Base-by-base conservation (phyloP, 2,329 filamentous ascomycete genomes). In the Colletotrichum acutatum region DNA sequence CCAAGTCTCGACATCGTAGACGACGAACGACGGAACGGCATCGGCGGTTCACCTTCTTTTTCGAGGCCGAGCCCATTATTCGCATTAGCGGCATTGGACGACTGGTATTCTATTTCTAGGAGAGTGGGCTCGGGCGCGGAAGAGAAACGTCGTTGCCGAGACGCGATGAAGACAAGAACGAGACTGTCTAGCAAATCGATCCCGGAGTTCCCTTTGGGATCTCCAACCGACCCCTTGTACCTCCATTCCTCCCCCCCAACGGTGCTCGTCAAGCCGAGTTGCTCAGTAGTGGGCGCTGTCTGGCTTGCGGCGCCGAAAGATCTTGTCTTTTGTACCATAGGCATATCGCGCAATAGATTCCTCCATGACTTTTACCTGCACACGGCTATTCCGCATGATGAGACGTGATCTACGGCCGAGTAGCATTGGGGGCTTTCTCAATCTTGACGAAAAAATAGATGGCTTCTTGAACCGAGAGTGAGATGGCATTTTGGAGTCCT, bases 271-370 rank as follows among this genome's bases (percentile, higher is more conserved):
- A 32, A 57, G 34, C 54, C 56, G 46, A 12, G 53, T 26, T 52
- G 26, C 34, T 30, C 60, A 56, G 54, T 19, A 34, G 28, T 60
- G 71, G 26, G 59, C 54, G 34, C 46, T 28, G 32, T 62, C 42
- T 19, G 65, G 26, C 57, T 30, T 65, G 71, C 34, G 61, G 69
- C 61, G 66, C 58, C 58, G 68, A 72, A 64, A 46, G 42, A 19
- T 49, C 32, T 58, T 74, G 73, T 72, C 70, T 68, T 60, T 71
- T 75, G 74, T 75, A 75, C 68, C 73, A 75, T 75, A 75, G 63
- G 74, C 64, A 71, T 75, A 68, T 70, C 66, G 66, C 71, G 61
- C 74, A 75, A 75, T 75, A 75, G 74, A 75, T 75, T 74, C 65
- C 74, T 68, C 68, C 66, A 59, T 72, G 70, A 70, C 37, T 72